Percentiles rank a stretch among this genome's conserved stretches.
phyloP scores from a whole-genome alignment of 1,284 basidiomycete genomes.

The Ceratobasidium sp. region DNA sequence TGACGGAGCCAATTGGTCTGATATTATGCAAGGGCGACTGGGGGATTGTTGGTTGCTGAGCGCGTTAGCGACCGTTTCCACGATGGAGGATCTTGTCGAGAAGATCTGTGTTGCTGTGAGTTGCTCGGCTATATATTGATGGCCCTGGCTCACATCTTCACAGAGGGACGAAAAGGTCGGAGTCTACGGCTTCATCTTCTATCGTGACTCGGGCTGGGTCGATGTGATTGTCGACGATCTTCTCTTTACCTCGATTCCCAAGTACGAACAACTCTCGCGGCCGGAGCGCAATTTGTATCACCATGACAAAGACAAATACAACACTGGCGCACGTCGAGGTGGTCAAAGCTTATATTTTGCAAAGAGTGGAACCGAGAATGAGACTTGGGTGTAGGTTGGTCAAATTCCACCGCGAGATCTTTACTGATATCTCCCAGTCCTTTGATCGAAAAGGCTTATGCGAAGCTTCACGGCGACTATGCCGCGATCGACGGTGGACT shows the following conservation, averaged over 20 bases:
- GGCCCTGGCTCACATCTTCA: not conserved
- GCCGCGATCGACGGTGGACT: conserved; percentile 40
- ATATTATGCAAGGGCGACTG: conserved; percentile 55
- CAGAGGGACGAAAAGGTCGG: conserved; percentile 60
- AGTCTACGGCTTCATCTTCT: conserved; percentile 55
- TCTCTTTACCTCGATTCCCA: conserved; percentile 39
- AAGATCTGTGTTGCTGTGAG: conserved; percentile 59
- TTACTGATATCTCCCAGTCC: conserved; percentile 16
- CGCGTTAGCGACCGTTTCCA: conserved; percentile 55
- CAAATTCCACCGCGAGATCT: not conserved
- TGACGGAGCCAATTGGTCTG: conserved; percentile 49
- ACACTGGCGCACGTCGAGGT: conserved; percentile 39
- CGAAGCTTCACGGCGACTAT: conserved; percentile 43
- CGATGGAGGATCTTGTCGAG: conserved; percentile 54
- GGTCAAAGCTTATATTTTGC: conserved; percentile 41
- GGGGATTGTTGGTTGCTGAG: conserved; percentile 61
- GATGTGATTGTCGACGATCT: conserved; percentile 42
- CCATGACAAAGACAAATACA: conserved; percentile 40
- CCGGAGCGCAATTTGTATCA: conserved; percentile 42
- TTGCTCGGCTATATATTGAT: conserved; percentile 19
- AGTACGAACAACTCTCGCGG: conserved; percentile 41
- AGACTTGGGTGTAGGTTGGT: conserved; percentile 42
- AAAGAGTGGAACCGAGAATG: conserved; percentile 42
- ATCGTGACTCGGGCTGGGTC: conserved; percentile 41
- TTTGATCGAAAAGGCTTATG: conserved; percentile 43